Evolutionary conservation across 164 flowering plant species (phyloP).

Genomic region (Umbellularia californica): DNA sequence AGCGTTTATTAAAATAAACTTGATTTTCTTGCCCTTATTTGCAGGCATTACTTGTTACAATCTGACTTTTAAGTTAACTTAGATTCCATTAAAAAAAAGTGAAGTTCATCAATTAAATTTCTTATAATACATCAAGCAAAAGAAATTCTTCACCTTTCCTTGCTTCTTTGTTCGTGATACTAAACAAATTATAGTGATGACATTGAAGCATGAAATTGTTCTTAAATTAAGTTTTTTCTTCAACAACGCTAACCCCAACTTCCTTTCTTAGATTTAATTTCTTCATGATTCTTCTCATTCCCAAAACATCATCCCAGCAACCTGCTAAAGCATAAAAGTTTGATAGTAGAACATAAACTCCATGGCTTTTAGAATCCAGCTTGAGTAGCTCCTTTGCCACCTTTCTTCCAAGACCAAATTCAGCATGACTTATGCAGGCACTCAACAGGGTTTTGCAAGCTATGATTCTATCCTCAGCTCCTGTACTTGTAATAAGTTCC

Average conservation of each 20-base stretch:
- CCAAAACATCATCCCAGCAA: conserved; percentile 24
- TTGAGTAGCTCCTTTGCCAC: conserved; percentile 21
- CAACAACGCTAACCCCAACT: conserved; percentile 20
- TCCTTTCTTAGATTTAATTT: conserved; percentile 16
- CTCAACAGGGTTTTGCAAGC: conserved; percentile 28
- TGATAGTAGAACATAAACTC: conserved; percentile 19
- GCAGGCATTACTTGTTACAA: no score
- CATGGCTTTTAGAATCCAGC: conserved; percentile 18
- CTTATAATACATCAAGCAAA: no score
- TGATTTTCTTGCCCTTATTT: no score
- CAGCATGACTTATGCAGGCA: conserved; percentile 26
- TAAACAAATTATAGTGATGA: background rate
- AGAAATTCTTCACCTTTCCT: no score
- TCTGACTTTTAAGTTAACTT: no score
- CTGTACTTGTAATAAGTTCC: conserved; percentile 18
- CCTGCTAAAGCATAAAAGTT: conserved; percentile 28
- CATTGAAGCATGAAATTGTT: background rate
- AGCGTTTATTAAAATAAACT: no score
- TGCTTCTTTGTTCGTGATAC: no score
- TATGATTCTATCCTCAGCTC: conserved; percentile 15
- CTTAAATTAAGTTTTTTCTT: background rate
- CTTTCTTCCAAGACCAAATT: conserved; percentile 20
- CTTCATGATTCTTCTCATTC: conserved; percentile 20
- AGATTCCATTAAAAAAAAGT: no score
- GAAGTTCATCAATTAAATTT: no score